phyloP scores from a whole-genome alignment of 2,329 filamentous ascomycete genomes.

The Alternaria sp. region DNA sequence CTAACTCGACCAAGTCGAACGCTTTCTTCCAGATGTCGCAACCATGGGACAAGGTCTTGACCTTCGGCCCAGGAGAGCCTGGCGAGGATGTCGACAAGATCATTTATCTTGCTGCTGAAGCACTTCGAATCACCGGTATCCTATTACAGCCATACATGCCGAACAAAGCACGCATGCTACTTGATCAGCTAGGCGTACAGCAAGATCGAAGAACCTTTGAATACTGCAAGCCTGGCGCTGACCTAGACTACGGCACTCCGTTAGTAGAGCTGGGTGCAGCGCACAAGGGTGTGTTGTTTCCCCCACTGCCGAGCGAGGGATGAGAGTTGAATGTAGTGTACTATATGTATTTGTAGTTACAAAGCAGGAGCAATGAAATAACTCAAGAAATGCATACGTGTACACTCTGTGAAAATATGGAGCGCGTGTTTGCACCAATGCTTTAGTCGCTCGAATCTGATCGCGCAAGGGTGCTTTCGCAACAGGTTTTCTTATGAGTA shows the following conservation, averaged over 20 bases:
- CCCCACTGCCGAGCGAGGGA: slow-evolving; percentile 42
- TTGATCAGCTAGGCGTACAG: slow-evolving; percentile 79
- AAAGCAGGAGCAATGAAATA: not conserved
- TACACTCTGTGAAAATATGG: not conserved
- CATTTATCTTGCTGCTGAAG: slow-evolving; percentile 76
- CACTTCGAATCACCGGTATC: slow-evolving; percentile 79
- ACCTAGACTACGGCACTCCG: slow-evolving; percentile 71
- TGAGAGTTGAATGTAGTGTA: slow-evolving; percentile 9
- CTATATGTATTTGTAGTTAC: slow-evolving; percentile 1
- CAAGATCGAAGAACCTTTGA: slow-evolving; percentile 66
- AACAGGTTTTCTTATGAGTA: too few species aligned
- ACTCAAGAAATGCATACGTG: not conserved
- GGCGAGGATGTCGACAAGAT: slow-evolving; percentile 49
- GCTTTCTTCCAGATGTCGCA: slow-evolving; percentile 67
- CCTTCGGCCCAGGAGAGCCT: slow-evolving; percentile 32
- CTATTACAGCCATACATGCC: slow-evolving; percentile 93
- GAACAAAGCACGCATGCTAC: slow-evolving; percentile 70
- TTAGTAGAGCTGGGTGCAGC: slow-evolving; percentile 50
- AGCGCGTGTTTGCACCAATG: not conserved
- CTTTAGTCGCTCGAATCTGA: not conserved
- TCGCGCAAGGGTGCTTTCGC: not conserved
- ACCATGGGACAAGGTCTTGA: slow-evolving; percentile 70
- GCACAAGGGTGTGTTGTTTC: slow-evolving; percentile 59
- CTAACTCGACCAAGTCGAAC: slow-evolving; percentile 61
- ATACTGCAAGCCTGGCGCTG: slow-evolving; percentile 67